Evolutionary conservation across 257 asterid species (phyloP), one percentile per base, ranked within the genome.

Genomic region (Ilex asprella): DNA sequence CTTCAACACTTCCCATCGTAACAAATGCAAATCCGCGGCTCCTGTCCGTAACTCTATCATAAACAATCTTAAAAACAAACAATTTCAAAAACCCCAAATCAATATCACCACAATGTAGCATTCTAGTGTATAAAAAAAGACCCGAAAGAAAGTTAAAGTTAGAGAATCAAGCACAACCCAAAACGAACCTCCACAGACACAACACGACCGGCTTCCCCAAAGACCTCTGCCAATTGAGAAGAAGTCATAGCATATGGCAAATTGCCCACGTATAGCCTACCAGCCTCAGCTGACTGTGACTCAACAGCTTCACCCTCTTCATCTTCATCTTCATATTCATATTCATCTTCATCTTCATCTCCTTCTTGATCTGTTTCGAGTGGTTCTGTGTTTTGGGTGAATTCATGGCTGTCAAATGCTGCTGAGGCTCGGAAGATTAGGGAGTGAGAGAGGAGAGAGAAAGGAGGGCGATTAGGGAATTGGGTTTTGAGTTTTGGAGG

Each of bases 1-100:
- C 96, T 62, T 83, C 94, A 56, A 74, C 81, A 46, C 73, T 85
- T 64, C 83, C 84, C 99, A 92, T 86, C 9, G 96, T 89, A 57
- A 89, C 91, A 76, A 92, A 92, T 16, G 89, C 87, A 55, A 93
- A 93, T 54, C 99, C 97, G 16, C 99, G 83, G 56, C 99, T 92
- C 76, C 97, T 86, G 59, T 79, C 96, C 3, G 97, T 92, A 32
- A 85, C 89, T 75, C 86, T 85, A 53, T 82, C 93, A 65, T 83
- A 92, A 30, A 92, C 83, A 68, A 92, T 70, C 99, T 92, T 63
- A 10, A 39, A 67, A 70, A 51, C 10, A 58, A 55, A 67, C 14
- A 39, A 61, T 47, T 59, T 56, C 54, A 66, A 31, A 47, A 59
- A 47, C 57, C 55, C 56, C 66, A 62, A 46, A 30, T 39, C 67